Evolutionary conservation across 2,329 filamentous ascomycete species (phyloP).

Genomic region (Fusarium humuli): DNA sequence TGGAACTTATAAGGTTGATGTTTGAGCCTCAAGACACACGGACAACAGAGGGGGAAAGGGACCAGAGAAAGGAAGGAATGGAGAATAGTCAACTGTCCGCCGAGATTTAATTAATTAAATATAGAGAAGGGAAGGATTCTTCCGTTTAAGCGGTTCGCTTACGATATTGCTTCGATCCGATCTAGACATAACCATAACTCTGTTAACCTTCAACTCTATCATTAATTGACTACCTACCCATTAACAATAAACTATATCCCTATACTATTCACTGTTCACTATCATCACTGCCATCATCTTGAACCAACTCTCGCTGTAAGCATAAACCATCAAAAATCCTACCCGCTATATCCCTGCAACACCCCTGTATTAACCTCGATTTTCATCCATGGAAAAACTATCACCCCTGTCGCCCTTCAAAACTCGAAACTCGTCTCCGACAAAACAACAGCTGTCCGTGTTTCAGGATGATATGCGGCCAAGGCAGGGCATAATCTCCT

Average conservation of each 20-base stretch:
- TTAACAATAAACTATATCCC: neutral
- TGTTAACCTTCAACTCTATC: neutral
- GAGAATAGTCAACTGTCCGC: neutral
- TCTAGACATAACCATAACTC: neutral
- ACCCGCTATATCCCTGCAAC: neutral
- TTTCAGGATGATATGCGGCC: conserved; percentile 33
- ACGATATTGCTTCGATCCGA: neutral
- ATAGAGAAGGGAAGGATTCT: neutral
- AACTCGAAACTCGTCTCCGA: conserved; percentile 34
- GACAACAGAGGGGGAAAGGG: neutral
- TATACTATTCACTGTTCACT: neutral
- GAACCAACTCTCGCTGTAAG: neutral
- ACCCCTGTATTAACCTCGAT: conserved; percentile 7
- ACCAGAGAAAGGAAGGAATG: neutral
- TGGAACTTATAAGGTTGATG: conserved; percentile 40
- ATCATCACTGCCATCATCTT: too few relatives aligned
- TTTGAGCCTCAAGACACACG: conserved; percentile 46
- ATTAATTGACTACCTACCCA: neutral
- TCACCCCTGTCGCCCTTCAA: neutral
- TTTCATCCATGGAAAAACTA: conserved; percentile 40
- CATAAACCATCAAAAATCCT: conserved; percentile 3
- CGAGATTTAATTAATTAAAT: conserved; percentile 3
- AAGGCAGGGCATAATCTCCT: neutral
- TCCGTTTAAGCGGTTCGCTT: neutral
- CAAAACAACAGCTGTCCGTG: conserved; percentile 19